phyloP scores from a whole-genome alignment of 2,329 filamentous ascomycete species.

The Calonectria multiphialidica region DNA sequence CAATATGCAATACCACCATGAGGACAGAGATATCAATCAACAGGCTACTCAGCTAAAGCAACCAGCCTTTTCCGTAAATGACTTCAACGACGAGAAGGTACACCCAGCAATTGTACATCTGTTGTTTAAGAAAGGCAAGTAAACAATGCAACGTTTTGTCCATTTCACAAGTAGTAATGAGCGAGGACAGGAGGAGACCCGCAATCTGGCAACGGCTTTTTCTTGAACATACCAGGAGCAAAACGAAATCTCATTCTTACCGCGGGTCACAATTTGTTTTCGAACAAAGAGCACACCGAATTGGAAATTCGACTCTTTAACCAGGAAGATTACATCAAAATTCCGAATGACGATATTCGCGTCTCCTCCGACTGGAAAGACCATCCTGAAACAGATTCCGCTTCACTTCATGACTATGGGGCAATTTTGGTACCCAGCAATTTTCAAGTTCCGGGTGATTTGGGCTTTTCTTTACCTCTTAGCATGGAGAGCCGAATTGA shows the following conservation, averaged over 20 bases:
- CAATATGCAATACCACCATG: neutral
- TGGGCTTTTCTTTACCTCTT: neutral
- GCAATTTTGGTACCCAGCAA: neutral
- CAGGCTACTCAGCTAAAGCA: neutral
- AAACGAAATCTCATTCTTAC: neutral
- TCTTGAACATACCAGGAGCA: neutral
- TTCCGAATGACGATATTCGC: neutral
- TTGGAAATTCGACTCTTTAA: neutral
- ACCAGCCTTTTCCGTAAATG: neutral
- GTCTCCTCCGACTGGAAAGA: neutral
- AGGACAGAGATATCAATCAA: neutral
- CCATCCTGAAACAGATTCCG: neutral
- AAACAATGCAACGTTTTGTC: neutral
- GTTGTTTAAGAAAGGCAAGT: neutral
- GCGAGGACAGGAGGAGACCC: neutral
- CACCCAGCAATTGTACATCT: neutral
- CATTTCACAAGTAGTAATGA: neutral
- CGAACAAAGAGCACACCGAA: neutral
- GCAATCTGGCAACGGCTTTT: neutral
- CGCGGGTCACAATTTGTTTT: neutral
- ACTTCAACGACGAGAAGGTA: neutral
- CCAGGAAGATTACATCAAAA: neutral
- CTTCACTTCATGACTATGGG: neutral
- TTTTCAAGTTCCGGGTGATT: neutral
- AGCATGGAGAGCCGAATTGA: neutral